phyloP scores from a whole-genome alignment of 2,329 filamentous ascomycete genomes.

The Penicillium paneum region DNA sequence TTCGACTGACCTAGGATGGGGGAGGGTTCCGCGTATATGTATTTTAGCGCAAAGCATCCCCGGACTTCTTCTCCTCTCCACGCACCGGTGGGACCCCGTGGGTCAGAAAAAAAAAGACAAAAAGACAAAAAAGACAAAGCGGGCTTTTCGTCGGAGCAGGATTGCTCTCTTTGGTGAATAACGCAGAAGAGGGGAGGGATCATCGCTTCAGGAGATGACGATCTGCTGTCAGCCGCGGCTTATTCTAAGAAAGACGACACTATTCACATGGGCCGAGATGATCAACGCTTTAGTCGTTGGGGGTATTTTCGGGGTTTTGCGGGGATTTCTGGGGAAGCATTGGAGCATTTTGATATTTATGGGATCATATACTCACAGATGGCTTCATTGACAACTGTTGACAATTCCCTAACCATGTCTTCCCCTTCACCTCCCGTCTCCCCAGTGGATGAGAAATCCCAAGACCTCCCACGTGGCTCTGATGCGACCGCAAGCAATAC shows the following conservation, averaged over 20 bases:
- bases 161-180: constrained; percentile 17
- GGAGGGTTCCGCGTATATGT: constrained; percentile 6
- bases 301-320: constrained; percentile 10
- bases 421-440: constrained; percentile 18
- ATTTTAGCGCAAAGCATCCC: not conserved
- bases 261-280: constrained; percentile 21
- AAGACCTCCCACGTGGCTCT: not conserved
- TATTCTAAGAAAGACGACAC: constrained; percentile 1
- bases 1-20: not conserved
- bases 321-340: not conserved
- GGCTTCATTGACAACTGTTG: not conserved
- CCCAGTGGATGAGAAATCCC: constrained; percentile 17
- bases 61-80: not conserved
- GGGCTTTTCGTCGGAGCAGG: constrained; percentile 16
- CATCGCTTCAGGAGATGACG: constrained; percentile 18
- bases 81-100: not conserved
- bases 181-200: constrained; percentile 16
- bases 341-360: not conserved
- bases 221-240: constrained; percentile 24
- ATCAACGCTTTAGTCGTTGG: not conserved
- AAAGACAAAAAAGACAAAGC: not conserved
- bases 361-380: not conserved
- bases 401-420: constrained; percentile 8
- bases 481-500: constrained; percentile 1
- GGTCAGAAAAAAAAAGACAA: not conserved